phyloP scores from a whole-genome alignment of 768 basidiomycete genomes.

The Tricholomella constricta region DNA sequence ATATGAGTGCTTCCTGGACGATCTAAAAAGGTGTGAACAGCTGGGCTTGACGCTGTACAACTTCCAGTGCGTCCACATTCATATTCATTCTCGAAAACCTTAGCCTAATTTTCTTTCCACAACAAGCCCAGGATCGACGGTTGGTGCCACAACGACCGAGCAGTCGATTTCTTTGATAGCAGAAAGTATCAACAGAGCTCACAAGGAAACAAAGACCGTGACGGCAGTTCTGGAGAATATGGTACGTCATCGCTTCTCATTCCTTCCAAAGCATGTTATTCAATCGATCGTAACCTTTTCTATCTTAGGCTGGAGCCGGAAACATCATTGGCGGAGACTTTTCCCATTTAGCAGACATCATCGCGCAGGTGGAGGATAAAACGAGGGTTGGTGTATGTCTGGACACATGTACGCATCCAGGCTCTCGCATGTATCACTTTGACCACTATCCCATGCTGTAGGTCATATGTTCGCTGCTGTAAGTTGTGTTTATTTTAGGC shows the following conservation, averaged over 20 bases:
- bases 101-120: neutral
- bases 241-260: slow-evolving; percentile 40
- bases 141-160: slow-evolving; percentile 62
- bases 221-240: slow-evolving; percentile 82
- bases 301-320: slow-evolving; percentile 68
- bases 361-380: slow-evolving; percentile 71
- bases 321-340: slow-evolving; percentile 79
- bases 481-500: slow-evolving; percentile 18
- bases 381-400: slow-evolving; percentile 78
- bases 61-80: slow-evolving; percentile 66
- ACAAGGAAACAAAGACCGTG: slow-evolving; percentile 56
- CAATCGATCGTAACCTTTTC: neutral
- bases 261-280: neutral
- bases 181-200: slow-evolving; percentile 72
- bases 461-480: slow-evolving; percentile 82
- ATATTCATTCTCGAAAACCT: neutral
- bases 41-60: slow-evolving; percentile 78
- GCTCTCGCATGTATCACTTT: neutral
- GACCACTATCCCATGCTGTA: slow-evolving; percentile 21
- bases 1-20: slow-evolving; percentile 81
- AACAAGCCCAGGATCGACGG: slow-evolving; percentile 76
- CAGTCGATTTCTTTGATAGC: slow-evolving; percentile 68
- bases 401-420: slow-evolving; percentile 66
- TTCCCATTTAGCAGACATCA: slow-evolving; percentile 67
- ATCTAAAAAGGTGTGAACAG: slow-evolving; percentile 74